Conservation (phyloP, 208 protist species). For the Acanthamoeba sp. region DNA sequence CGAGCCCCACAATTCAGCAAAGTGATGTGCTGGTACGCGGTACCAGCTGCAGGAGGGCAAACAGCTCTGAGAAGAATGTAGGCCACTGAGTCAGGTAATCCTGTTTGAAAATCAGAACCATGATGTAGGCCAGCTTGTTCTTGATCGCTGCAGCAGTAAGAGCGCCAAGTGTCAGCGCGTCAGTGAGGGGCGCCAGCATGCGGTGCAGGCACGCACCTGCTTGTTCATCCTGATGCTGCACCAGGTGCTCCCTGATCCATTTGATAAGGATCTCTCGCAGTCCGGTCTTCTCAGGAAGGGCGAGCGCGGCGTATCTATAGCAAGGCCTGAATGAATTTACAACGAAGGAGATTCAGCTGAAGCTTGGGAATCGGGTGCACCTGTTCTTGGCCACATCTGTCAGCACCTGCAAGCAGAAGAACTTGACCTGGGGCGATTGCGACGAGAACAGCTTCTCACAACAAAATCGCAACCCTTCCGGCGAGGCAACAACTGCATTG, state of each 20-base stretch:
- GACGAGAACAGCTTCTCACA: constrained; percentile 74
- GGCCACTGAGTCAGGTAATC: constrained; percentile 80
- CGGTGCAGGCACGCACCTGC: constrained; percentile 28
- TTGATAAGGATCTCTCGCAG: constrained; percentile 74
- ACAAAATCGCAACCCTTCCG: constrained; percentile 80
- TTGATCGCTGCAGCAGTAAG: constrained; percentile 64
- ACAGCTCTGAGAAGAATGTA: constrained; percentile 76
- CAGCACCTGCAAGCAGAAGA: constrained; percentile 82
- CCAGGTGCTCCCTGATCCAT: constrained; percentile 74
- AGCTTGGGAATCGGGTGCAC: neutral
- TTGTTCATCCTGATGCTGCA: constrained; percentile 64
- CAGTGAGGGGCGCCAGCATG: neutral
- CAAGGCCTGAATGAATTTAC: neutral
- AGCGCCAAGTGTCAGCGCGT: neutral
- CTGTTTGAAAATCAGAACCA: constrained; percentile 83
- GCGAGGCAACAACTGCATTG: constrained; percentile 16
- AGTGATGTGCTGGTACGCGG: too few species aligned
- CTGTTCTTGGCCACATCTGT: constrained; percentile 75
- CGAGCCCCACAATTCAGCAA: too few species aligned
- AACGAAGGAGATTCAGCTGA: neutral
- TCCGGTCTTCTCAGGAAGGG: constrained; percentile 44
- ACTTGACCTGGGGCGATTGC: constrained; percentile 74
- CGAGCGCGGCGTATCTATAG: constrained; percentile 71
- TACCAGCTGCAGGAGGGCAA: constrained; percentile 35
- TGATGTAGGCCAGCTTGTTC: constrained; percentile 81